Base-by-base conservation (phyloP, 495 filamentous ascomycete species). In the Podospora tetraspora region DNA sequence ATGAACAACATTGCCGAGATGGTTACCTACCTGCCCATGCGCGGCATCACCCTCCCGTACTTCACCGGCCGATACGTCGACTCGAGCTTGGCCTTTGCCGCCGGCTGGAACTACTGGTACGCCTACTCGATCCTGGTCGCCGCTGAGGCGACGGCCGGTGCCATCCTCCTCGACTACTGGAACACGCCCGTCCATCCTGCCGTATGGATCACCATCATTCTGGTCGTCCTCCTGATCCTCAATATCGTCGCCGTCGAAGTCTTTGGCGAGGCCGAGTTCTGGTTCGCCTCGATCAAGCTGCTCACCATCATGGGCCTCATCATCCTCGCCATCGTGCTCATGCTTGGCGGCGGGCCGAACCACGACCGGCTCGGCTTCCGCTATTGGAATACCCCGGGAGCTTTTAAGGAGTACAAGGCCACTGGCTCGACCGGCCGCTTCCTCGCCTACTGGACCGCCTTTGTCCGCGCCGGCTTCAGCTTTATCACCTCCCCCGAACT, bases 41-140 rank as follows among this genome's bases (percentile, higher is more conserved):
- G 78, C 56, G 85, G 85, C 12, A 82, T 82, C 56, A 84, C 83
- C 3, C 76, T 88, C 19, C 83, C 83, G 0, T 82, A 92, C 66
- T 93, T 92, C 69, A 90, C 90, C 23, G 81, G 88, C 66, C 89
- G 91, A 61, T 89, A 90, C 66, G 87, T 93, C 66, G 90, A 93
- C 69, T 84, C 87, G 12, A 89, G 88, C 72, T 79, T 94, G 71
- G 91, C 91, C 19, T 94, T 94, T 72, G 89, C 92, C 56, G 88
- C 89, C 72, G 92, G 92, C 19, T 93, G 90, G 90, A 93, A 92
- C 69, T 90, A 83, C 70, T 84, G 81, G 81, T 83, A 85, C 60
- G 79, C 80, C 0, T 83, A 82, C 64, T 71, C 81, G n/a, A 79
- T 85, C 56, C 75, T 84, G 8, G 71, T 84, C 25, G 82, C 80